phyloP scores from a whole-genome alignment of 257 asterid species.

The Pogostemon cablin region DNA sequence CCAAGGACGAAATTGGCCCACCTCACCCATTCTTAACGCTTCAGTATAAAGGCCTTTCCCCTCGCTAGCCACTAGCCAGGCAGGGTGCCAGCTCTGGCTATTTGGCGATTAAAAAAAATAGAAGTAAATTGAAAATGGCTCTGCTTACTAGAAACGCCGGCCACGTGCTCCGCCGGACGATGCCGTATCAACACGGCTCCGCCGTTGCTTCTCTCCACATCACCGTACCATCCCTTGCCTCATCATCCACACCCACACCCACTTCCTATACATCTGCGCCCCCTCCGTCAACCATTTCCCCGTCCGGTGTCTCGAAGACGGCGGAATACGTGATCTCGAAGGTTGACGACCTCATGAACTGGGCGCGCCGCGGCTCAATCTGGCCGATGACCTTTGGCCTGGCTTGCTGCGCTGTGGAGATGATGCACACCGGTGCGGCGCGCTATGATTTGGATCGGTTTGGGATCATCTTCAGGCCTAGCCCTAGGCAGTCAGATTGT shows the following conservation, averaged over 20 bases:
- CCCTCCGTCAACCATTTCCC: conserved; percentile 71
- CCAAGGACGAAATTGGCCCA: neutral
- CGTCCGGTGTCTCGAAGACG: conserved; percentile 76
- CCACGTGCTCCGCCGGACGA: conserved; percentile 46
- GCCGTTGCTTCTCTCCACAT: conserved; percentile 81
- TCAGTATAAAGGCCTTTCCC: conserved; percentile 47
- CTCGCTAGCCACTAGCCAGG: too few species aligned
- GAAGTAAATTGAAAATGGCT: conserved; percentile 68
- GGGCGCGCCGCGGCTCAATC: conserved; percentile 92
- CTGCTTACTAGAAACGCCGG: conserved; percentile 74
- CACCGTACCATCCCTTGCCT: conserved; percentile 60
- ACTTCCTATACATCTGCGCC: conserved; percentile 58
- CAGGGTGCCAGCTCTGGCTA: conserved; percentile 13
- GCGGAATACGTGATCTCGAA: conserved; percentile 91
- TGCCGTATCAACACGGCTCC: conserved; percentile 57
- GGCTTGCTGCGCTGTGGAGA: conserved; percentile 98
- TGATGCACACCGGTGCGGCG: conserved; percentile 99
- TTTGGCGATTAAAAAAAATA: neutral
- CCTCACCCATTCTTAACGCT: neutral
- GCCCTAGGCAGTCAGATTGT: conserved; percentile 95
- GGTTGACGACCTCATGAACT: conserved; percentile 96
- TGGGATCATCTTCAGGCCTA: conserved; percentile 93
- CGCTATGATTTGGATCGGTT: conserved; percentile 95
- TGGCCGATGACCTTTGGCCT: conserved; percentile 99
- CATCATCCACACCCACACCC: conserved; percentile 70